Evolutionary conservation across 768 basidiomycete species (phyloP).

Genomic region (Coprinellus aureogranulatus): DNA sequence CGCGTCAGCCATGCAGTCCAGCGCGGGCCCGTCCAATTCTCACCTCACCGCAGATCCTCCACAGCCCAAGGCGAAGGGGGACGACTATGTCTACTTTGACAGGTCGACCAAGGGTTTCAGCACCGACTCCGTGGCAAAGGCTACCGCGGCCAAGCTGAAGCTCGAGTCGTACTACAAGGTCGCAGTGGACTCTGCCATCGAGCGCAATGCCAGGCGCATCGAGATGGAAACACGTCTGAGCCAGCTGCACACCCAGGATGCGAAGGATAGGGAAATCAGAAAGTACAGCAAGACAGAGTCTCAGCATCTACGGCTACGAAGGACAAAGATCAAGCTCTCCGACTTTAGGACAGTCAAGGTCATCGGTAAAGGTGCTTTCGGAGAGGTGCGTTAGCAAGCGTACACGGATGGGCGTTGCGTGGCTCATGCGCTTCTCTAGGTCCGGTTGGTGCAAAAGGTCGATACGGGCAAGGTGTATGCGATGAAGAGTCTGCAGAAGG

Average conservation of each 20-base stretch:
- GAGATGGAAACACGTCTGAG: conserved; percentile 84
- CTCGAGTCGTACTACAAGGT: conserved; percentile 98
- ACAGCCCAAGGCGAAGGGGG: conserved; percentile 37
- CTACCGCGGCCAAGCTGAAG: conserved; percentile 93
- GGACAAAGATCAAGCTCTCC: conserved; percentile 88
- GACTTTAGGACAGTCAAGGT: conserved; percentile 98
- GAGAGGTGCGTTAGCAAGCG: conserved; percentile 68
- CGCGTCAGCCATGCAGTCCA: conserved; percentile 6
- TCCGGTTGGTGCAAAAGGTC: conserved; percentile 92
- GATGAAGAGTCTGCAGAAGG: conserved; percentile 98
- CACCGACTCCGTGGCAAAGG: conserved; percentile 81
- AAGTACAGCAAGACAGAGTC: conserved; percentile 85
- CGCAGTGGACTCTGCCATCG: conserved; percentile 94
- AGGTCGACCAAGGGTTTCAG: conserved; percentile 79
- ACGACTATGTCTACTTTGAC: conserved; percentile 90
- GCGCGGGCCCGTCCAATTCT: conserved; percentile 20
- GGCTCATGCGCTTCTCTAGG: conserved; percentile 40
- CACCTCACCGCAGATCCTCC: conserved; percentile 36
- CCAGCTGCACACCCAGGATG: conserved; percentile 71
- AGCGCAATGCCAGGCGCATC: conserved; percentile 90
- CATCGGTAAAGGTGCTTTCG: conserved; percentile 98
- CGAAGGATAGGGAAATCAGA: conserved; percentile 84
- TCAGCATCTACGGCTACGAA: conserved; percentile 84
- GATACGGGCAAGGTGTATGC: conserved; percentile 98
- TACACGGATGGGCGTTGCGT: conserved; percentile 9